Base-by-base conservation (phyloP, 1,139 yeast genomes). In the Yamadazyma epiphylla region DNA sequence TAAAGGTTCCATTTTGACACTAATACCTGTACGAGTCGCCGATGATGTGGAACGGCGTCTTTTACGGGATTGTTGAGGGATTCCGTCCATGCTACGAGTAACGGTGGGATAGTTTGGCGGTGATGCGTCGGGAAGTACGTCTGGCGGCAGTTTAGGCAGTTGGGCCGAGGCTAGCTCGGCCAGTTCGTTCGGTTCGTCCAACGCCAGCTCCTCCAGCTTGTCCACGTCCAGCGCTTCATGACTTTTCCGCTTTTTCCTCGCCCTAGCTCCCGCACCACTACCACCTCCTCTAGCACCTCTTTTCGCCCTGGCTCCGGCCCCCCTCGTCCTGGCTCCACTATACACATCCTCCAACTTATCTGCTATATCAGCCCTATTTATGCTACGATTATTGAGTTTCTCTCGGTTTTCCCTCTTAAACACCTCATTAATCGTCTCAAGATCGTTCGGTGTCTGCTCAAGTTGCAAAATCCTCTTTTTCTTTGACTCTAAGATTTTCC, bases 391-490 rank as follows among this genome's bases (percentile, higher is more conserved):
- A 15, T 49, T 47, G 28, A 58, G 41, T 27, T 48, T 52, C 20
- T 37, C 29, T 24, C 46, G 41, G 26, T 50, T 48, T 20, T 44
- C 33, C 4, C 37, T 41, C 16, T 36, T 36, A 36, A 46, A 53
- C 16, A 34, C 42, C 17, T 48, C 41, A 38, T 62, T 62, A 29
- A 60, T 39, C 5, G 47, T 46, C 14, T 43, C 48, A 13, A 58
- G 15, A 8, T 22, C 9, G 9, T 24, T 14, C 20, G 30, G 8
- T 23, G 24, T 19, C 17, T 26, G 7, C 26, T 22, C 15, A 24
- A 67, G 45, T 33, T 62, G 52, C 46, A 64, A 53, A 7, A 67
- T 67, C 37, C 43, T 51, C 30, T 52, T 55, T 39, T 65, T 64
- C 40, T 68, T 68, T 15, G 60, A 38, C 32, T 58, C 55, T 27